phyloP scores from a whole-genome alignment of 148 eudicot species.

The Chenopodium formosanum region DNA sequence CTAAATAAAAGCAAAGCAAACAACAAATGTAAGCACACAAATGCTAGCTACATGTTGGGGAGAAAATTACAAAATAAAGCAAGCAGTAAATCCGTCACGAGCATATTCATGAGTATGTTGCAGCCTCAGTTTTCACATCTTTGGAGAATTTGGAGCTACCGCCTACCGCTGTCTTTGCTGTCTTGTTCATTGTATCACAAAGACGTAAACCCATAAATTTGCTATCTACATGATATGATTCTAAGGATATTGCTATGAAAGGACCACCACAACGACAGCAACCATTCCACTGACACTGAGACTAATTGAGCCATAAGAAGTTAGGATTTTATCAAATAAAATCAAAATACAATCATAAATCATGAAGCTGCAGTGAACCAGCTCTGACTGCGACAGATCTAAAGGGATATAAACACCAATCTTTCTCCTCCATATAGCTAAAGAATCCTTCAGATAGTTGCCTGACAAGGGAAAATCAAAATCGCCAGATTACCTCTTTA shows the following conservation, averaged over 20 bases:
- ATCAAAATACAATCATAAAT: not conserved
- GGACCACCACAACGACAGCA: constrained; percentile 1
- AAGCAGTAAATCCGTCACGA: not conserved
- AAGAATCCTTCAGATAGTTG: not conserved
- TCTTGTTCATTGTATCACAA: not conserved
- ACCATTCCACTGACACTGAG: not conserved
- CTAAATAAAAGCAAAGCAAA: not conserved
- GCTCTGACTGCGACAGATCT: not conserved
- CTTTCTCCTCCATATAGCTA: not conserved
- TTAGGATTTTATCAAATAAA: not conserved
- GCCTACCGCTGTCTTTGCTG: too few species aligned
- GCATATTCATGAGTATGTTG: not conserved
- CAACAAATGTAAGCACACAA: not conserved
- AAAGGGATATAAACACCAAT: not conserved
- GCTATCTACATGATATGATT: not conserved
- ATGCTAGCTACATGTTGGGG: not conserved
- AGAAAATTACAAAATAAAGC: not conserved
- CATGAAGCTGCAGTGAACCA: constrained; percentile 1
- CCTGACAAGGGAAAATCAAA: not conserved
- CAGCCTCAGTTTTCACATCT: too few species aligned
- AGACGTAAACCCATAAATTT: too few species aligned
- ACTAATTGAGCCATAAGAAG: not conserved
- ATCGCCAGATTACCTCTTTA: not conserved
- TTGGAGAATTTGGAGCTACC: too few species aligned
- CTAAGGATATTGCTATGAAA: not conserved